Base-by-base conservation (phyloP, 495 filamentous ascomycete genomes). In the Talaromyces wortmannii region DNA sequence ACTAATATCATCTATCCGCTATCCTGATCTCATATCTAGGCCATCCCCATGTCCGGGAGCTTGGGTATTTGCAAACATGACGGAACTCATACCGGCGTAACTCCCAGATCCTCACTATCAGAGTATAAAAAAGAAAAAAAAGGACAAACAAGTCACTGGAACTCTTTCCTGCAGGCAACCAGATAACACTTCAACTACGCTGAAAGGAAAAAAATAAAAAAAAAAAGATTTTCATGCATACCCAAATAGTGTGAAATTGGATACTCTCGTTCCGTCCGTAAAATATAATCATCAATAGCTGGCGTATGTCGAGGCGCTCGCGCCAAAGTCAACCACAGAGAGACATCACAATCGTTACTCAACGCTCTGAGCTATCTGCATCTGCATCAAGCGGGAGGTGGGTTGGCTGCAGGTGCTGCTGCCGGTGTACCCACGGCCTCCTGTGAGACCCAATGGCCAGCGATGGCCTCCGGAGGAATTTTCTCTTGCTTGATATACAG, bases 401-500 rank as follows among this genome's bases (percentile, higher is more conserved):
- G 36, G 36, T 40, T 40, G 5, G 36, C 8, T 5, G 36, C 13
- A 8, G 36, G 36, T 8, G 8, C 13, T 40, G 36, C 36, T 18
- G 50, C 31, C 48, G 48, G n/a, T 31, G 48, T 53, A 18, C 15
- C 50, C 59, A 68, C 63, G 55, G 56, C 49, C 59, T 73, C 70
- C 55, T 77, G 71, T 32, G 73, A 55, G 36, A 49, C 74, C 68
- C 74, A 73, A 67, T 78, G 70, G 18, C 77, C 76, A 13, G 69
- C 67, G 31, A 79, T 68, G 23, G 78, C 78, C 67, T 88, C 87
- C 0, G 84, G 78, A 2, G 91, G 89, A 56, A 96, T 86, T 30
- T 89, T 85, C 47, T 90, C 90, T 57, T 90, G 89, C 54, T 83
- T 85, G 50, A 90, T 83, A 84, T 91, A 96, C 36, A 95, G 75